Percentiles rank a stretch among this genome's conserved stretches.
Conservation (phyloP, 1,284 basidiomycete genomes). For the Tilletia setariae region DNA sequence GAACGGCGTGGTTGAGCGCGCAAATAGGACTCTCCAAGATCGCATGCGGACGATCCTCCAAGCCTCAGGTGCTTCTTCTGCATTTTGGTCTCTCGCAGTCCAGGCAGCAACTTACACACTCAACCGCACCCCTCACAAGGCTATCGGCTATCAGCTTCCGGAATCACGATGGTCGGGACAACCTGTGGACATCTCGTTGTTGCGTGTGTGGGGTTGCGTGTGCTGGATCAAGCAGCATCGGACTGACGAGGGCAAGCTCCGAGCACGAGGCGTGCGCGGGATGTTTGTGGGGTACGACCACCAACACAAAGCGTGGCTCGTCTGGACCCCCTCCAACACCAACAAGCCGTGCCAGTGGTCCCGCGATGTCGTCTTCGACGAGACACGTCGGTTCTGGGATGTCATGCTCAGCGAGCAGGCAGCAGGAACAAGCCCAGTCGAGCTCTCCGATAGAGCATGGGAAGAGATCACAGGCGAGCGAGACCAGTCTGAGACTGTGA, state of each 20-base stretch:
- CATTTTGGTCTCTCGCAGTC: background rate
- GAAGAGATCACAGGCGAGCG: background rate
- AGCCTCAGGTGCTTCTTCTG: background rate
- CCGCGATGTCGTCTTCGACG: background rate
- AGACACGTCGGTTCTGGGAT: background rate
- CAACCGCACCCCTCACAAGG: background rate
- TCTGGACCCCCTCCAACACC: background rate
- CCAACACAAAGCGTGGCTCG: background rate
- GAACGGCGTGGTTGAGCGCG: background rate
- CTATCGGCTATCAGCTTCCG: background rate
- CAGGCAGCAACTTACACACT: background rate
- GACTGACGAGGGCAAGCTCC: background rate
- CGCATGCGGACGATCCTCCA: background rate
- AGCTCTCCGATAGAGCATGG: background rate
- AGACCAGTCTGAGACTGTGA: no score
- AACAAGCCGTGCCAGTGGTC: background rate
- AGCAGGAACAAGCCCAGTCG: background rate
- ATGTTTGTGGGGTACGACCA: background rate
- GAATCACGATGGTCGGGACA: background rate
- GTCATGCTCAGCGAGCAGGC: background rate
- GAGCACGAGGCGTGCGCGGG: background rate
- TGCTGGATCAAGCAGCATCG: background rate
- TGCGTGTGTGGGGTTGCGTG: background rate
- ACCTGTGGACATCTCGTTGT: background rate
- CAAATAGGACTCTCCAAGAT: background rate